phyloP scores from a whole-genome alignment of 345 rosid genomes.

The Streptanthus diversifolius region DNA sequence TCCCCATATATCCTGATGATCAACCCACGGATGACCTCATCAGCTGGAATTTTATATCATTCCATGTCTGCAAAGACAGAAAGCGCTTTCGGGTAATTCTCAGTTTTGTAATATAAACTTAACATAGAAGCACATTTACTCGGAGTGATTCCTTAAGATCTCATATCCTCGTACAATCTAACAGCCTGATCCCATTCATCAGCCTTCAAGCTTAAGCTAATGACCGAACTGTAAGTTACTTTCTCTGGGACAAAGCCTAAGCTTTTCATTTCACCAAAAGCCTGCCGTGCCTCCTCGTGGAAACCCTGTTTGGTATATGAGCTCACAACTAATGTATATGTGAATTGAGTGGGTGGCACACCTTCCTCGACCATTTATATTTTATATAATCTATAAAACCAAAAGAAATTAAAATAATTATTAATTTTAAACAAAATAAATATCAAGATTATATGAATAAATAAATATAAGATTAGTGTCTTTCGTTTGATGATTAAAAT shows the following conservation, averaged over 20 bases:
- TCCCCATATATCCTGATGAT: slow-evolving; percentile 84
- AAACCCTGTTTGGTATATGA: slow-evolving; percentile 62
- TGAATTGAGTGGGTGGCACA: slow-evolving; percentile 59
- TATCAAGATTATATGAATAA: too few relatives aligned
- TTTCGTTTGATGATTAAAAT: too few relatives aligned
- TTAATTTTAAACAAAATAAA: too few relatives aligned
- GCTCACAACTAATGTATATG: slow-evolving; percentile 69
- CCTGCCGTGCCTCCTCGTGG: slow-evolving; percentile 53
- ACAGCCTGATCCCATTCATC: slow-evolving; percentile 58
- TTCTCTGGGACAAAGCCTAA: slow-evolving; percentile 71
- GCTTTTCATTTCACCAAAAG: slow-evolving; percentile 67
- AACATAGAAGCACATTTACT: slow-evolving; percentile 94
- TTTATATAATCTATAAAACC: too few relatives aligned
- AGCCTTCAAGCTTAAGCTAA: slow-evolving; percentile 48
- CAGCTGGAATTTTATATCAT: slow-evolving; percentile 50
- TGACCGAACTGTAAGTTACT: slow-evolving; percentile 71
- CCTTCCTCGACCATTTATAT: slow-evolving; percentile 52
- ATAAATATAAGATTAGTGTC: too few relatives aligned
- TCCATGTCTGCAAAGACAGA: slow-evolving; percentile 87
- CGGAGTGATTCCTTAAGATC: slow-evolving; percentile 57
- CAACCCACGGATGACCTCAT: slow-evolving; percentile 87
- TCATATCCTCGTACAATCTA: slow-evolving; percentile 68
- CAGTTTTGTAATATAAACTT: slow-evolving; percentile 64
- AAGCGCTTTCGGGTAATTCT: slow-evolving; percentile 76
- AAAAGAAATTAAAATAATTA: too few relatives aligned